Conservation (phyloP, 345 rosid species). For the Cardiospermum halicacabum region DNA sequence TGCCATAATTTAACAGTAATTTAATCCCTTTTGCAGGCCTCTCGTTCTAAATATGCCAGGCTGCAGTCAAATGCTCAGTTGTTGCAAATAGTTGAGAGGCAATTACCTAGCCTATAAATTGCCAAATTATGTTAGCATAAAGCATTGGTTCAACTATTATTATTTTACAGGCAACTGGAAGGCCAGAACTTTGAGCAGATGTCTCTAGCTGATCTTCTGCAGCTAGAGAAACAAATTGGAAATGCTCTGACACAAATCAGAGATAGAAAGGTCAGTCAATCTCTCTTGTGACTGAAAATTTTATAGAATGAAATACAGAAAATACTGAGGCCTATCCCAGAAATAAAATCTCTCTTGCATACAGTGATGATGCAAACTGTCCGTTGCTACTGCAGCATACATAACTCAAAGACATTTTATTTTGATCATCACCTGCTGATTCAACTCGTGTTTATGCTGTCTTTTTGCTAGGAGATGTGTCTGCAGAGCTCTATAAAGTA, state of each 20-base stretch:
- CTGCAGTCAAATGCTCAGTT: slow-evolving; percentile 23
- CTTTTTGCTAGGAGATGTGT: neutral
- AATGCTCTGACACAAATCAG: slow-evolving; percentile 21
- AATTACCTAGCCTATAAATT: slow-evolving; percentile 3
- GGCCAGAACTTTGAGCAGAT: slow-evolving; percentile 28
- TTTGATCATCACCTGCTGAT: neutral
- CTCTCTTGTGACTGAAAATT: neutral
- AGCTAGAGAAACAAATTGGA: slow-evolving; percentile 32
- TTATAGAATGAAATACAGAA: neutral
- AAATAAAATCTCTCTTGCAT: neutral
- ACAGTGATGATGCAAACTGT: neutral
- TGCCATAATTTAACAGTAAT: neutral
- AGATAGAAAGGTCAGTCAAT: slow-evolving; percentile 33
- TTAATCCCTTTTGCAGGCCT: slow-evolving; percentile 17
- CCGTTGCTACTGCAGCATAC: neutral
- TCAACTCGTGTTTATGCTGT: slow-evolving; percentile 3
- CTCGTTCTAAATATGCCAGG: slow-evolving; percentile 10
- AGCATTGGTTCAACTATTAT: slow-evolving; percentile 1
- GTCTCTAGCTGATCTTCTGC: slow-evolving; percentile 22
- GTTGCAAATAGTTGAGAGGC: slow-evolving; percentile 35
- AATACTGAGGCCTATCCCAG: neutral
- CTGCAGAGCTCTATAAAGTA: neutral
- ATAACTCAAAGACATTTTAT: neutral
- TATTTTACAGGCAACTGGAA: slow-evolving; percentile 29
- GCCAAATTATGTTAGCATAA: neutral